Base-by-base conservation (phyloP, 768 basidiomycete species). In the Podaxis sp. region DNA sequence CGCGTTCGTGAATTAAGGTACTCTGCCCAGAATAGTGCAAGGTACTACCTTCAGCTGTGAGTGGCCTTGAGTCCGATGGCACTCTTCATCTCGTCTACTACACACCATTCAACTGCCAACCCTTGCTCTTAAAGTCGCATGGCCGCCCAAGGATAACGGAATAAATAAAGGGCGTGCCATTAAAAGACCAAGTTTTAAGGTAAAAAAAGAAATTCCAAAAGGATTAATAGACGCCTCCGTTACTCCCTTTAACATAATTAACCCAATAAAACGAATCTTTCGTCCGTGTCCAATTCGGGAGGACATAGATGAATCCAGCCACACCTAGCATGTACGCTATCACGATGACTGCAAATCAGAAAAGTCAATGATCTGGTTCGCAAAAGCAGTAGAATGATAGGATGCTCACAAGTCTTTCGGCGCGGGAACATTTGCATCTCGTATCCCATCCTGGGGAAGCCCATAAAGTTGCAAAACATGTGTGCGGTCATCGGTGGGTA, bases 381-480 rank as follows among this genome's bases (percentile, higher is more conserved):
- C n/a, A 55, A 54, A 55, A 46, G 44, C 7, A 48, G 65, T 62
- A 54, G 44, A 63, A 53, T 66, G 70, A 15, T 44, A 49, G 17
- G 60, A 63, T 2, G 75, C 86, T 67, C 60, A 90, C 90, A 68
- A 67, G 68, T 75, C 72, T 81, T 85, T 63, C 78, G 76, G 24
- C 75, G 69, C 0, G 87, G 87, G 67, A 83, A 86, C 59, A 75
- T 72, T 44, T 68, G 67, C 39, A 92, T 68, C 63, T 95, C 93
- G 33, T 77, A 74, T 0, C 66, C 70, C 26, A 89, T 81, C 57
- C 87, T 81, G 2, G 96, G 97, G 30, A 98, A 69, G 0, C 96
- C 96, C 93, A 98, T 96, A 55, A 91, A 73, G 71, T 99, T 99
- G 80, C 97, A 99, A 71, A 95, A 96, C 0, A 90, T 76, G 71